Evolutionary conservation across 2,329 filamentous ascomycete species (phyloP), one percentile per base, ranked within the genome.

Genomic region (Colletotrichum truncatum): DNA sequence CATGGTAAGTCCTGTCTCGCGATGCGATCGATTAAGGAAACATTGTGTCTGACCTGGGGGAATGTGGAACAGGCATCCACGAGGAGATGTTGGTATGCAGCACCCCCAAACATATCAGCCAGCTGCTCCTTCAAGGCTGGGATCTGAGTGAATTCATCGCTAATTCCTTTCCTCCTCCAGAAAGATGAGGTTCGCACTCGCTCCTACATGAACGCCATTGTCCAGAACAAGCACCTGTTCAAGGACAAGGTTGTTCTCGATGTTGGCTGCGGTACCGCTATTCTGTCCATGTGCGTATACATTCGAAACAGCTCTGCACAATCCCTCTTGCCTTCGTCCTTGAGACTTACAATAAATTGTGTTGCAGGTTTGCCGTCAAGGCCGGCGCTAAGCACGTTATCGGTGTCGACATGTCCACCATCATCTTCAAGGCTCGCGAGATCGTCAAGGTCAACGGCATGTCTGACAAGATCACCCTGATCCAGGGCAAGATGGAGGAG

Each of bases 401-500:
- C 71, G 96, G 96, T 73, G 96, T 99, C 62, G 96, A 99, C 81
- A 99, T 98, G 95, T 99, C 96, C 32, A 98, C 95, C 72, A 99
- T 99, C 81, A 98, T 99, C 82, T 93, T 97, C 83, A 99, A 99
- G 87, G 96, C 96, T 45, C 90, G 90, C 75, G 93, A 98, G 85
- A 99, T 99, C 70, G 96, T 98, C 76, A 89, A 89, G 77, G 87
- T 87, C 72, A 99, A 99, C 80, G 94, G 95, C 73, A 89, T 99
- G 87, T 87, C 91, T 56, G 92, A 95, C 83, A 97, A 97, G 88
- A 98, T 99, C 79, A 98, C 96, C 56, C 89, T 99, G 66, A 88
- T 99, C 69, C 96, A 98, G 84, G 96, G 96, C 78, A 99, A 99
- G 88, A 99, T 99, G 96, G 96, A 99, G 84, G 96, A 99, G 83